Conservation (phyloP, 2,329 filamentous ascomycete genomes). For the Tolypocladium tundrense region DNA sequence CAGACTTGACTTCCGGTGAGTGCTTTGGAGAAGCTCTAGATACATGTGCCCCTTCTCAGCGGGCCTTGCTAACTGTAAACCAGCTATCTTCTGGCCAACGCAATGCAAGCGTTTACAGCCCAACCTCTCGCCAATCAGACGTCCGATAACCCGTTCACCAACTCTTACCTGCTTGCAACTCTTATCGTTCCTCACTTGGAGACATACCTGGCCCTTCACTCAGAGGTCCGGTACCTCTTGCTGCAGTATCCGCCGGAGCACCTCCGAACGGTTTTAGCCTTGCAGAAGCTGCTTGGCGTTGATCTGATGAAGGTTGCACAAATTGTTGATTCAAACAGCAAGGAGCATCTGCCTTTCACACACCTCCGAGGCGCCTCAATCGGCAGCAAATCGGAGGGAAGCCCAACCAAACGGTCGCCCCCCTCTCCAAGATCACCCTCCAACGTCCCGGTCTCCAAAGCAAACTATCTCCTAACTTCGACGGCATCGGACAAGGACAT, state of each 20-base stretch:
- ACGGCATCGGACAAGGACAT: constrained; percentile 44
- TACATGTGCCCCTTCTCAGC: no score
- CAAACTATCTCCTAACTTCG: constrained; percentile 47
- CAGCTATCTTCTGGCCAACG: constrained; percentile 50
- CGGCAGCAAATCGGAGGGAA: constrained; percentile 13
- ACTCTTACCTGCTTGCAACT: constrained; percentile 43
- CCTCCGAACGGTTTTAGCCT: constrained; percentile 43
- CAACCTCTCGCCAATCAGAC: constrained; percentile 39
- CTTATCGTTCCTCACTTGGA: constrained; percentile 52
- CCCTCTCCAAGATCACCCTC: constrained; percentile 15
- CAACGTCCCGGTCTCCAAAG: constrained; percentile 33
- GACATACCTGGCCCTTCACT: constrained; percentile 43
- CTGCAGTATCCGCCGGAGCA: constrained; percentile 49
- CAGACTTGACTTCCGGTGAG: constrained; percentile 48
- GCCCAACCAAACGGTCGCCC: constrained; percentile 9
- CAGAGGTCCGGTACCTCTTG: constrained; percentile 43
- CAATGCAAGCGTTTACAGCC: constrained; percentile 47
- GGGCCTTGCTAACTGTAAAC: neutral
- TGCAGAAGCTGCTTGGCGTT: constrained; percentile 46
- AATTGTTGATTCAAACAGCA: constrained; percentile 36
- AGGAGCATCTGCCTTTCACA: constrained; percentile 25
- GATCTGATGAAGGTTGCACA: constrained; percentile 49
- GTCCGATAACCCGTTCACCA: constrained; percentile 43
- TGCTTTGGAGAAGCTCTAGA: neutral
- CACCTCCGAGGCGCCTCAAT: constrained; percentile 26